Percentiles rank a stretch among this genome's conserved stretches.
phyloP scores from a whole-genome alignment of 2,329 filamentous ascomycete genomes.

The Aureobasidium lini region DNA sequence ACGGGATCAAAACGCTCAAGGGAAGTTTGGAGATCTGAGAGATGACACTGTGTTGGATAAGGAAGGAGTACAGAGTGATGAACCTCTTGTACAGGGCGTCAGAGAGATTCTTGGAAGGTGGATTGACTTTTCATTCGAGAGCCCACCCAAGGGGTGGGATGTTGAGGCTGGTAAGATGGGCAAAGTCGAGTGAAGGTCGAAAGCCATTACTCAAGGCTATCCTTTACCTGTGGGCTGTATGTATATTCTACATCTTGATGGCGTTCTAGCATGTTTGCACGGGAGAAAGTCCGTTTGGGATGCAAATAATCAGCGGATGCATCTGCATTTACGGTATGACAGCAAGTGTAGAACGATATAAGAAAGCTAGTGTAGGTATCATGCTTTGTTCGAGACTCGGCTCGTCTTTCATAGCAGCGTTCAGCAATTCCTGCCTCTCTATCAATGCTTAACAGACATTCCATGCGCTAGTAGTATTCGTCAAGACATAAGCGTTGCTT shows the following conservation, averaged over 20 bases:
- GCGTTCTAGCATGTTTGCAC: too few species aligned
- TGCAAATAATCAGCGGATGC: too few species aligned
- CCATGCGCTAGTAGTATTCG: neutral
- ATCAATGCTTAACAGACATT: neutral
- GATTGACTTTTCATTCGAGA: constrained; percentile 13
- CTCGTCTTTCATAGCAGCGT: too few species aligned
- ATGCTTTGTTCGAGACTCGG: too few species aligned
- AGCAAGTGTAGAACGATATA: too few species aligned
- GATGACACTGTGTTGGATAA: neutral
- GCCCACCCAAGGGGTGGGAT: constrained; percentile 6
- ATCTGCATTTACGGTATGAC: too few species aligned
- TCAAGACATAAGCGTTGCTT: neutral
- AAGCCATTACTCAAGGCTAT: too few species aligned
- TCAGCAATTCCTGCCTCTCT: neutral
- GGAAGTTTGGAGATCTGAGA: neutral
- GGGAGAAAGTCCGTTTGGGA: too few species aligned
- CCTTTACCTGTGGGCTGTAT: too few species aligned
- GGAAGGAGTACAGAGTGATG: constrained; percentile 3
- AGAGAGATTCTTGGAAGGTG: constrained; percentile 9
- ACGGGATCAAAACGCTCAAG: neutral
- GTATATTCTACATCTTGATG: too few species aligned
- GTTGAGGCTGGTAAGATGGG: constrained; percentile 6
- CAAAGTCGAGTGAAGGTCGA: too few species aligned
- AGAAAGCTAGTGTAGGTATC: too few species aligned
- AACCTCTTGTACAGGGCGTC: neutral